Evolutionary conservation across 2,329 filamentous ascomycete species (phyloP), one percentile per base, ranked within the genome.

Genomic region (Pyrenophora seminiperda): DNA sequence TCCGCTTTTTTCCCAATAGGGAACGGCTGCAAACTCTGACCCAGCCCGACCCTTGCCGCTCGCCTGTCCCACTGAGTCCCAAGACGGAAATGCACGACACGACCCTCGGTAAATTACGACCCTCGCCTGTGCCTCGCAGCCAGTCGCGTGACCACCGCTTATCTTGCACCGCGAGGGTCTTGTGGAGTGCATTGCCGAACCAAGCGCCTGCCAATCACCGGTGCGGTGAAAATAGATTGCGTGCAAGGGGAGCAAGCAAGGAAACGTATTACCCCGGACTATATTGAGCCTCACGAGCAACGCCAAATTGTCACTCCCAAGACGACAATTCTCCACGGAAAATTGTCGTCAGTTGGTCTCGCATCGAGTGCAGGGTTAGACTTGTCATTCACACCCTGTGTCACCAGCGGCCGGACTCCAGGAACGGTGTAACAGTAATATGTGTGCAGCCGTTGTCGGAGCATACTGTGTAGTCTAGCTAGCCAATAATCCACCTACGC

Each of bases 31-130:
- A 50, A 38, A 34, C 40, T 50, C 46, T 51, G 36, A 41, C 41
- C 15, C 10, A 11, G 19, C 36, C 62, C 62, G 61, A 56, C 29
- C 46, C 44, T 44, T 47, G 36, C 56, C 58, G 57, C 36, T 14
- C 7, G n/a, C 46, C 58, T 57, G 32, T 15, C 56, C n/a, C n/a
- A n/a, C n/a, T n/a, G n/a, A n/a, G n/a, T n/a, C n/a, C 49, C 13
- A 29, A 53, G 36, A 7, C 19, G 44, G 58, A 47, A 58, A 61
- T 57, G 47, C 46, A 47, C 54, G 56, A 63, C 56, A 53, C 43
- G 30, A 29, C 43, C 24, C 19, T 49, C 43, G 46, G 31, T 36
- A 22, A 42, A 29, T 36, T 30, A 34, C 15, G 7, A 2, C 7
- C 7, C n/a, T 30, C 27, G 3, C 10, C 7, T 11, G 5, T 31